Percentiles rank a stretch among this genome's conserved stretches.
Evolutionary conservation across 805 yeast species (phyloP).

Genomic region (Scheffersomyces lignosus): DNA sequence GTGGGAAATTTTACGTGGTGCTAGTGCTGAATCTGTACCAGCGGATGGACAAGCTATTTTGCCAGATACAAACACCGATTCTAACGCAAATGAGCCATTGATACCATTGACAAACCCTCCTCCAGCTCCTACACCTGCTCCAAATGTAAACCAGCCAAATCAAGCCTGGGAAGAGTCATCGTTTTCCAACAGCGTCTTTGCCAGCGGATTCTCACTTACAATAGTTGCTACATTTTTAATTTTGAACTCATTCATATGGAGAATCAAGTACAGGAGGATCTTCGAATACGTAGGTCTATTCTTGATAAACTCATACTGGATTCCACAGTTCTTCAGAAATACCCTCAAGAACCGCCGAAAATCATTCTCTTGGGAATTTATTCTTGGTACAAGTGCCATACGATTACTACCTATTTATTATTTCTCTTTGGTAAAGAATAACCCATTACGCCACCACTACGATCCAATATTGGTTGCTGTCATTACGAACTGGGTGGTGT

Average conservation of each 20-base stretch:
- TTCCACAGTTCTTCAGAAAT: constrained; percentile 85
- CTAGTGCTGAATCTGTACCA: constrained; percentile 28
- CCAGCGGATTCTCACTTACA: constrained; percentile 25
- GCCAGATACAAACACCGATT: constrained; percentile 28
- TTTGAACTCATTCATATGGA: constrained; percentile 63
- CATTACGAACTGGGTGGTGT: constrained; percentile 52
- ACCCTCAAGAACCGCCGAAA: constrained; percentile 67
- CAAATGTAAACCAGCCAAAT: constrained; percentile 8
- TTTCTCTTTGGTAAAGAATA: constrained; percentile 49
- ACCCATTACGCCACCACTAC: constrained; percentile 70
- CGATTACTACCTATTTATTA: constrained; percentile 68
- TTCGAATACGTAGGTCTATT: constrained; percentile 60
- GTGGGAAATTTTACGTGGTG: constrained; percentile 66
- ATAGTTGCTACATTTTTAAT: constrained; percentile 50
- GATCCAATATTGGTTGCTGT: constrained; percentile 51
- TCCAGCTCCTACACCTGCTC: constrained; percentile 36
- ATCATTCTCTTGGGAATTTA: constrained; percentile 67
- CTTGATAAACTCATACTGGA: constrained; percentile 71
- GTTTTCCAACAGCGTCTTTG: constrained; percentile 25
- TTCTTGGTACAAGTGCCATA: constrained; percentile 64
- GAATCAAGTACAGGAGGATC: constrained; percentile 48
- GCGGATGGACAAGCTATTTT: constrained; percentile 13
- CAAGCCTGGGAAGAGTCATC: constrained; percentile 18
- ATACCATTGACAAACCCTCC: constrained; percentile 32
- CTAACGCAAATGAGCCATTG: constrained; percentile 43